Base-by-base conservation (phyloP, 169 alveolate species). In the Amoebophrya sp. region DNA sequence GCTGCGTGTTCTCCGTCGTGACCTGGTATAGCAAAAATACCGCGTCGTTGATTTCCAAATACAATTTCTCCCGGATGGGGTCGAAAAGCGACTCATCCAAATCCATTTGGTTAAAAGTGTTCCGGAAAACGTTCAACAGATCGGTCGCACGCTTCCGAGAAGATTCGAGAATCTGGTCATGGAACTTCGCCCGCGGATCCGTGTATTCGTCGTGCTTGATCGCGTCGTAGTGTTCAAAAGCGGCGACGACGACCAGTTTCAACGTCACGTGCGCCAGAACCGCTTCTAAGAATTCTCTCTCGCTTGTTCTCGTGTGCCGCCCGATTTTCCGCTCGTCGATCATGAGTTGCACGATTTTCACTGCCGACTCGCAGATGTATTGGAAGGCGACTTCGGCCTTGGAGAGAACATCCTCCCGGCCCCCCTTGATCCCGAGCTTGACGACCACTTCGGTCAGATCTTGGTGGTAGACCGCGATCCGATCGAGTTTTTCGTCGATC, bases 321-420 rank as follows among this genome's bases (percentile, higher is more conserved):
- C 83, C 83, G 39, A 66, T 66, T 66, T 66, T 18, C 32, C 83
- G 12, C 32, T 66, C 83, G 83, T 66, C 83, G 83, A 66, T 66
- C 35, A 66, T 7, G 39, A 66, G 83, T n/a, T 66, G 83, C 35
- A 66, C 83, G 29, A 66, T 2, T 66, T 66, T 66, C 38, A 66
- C 83, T 7, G 83, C 83, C 10, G 35, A 12, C 18, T 66, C 83
- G 32, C 32, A 2, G 35, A 66, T 66, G 83, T 66, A 66, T 3
- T 18, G 39, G 83, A 66, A 66, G 83, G 39, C 83, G 10, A 66
- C 83, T 0, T 66, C 83, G 83, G 83, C 83, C 35, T 66, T 66
- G 35, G 83, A 66, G 7, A 25, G 29, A 3, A 25, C 32, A 25
- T 66, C 83, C 18, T 66, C 83, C 18, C 83, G 83, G 1, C 83